These are phyloP conservation scores for Globisporangium middletonii DNA, from an alignment of 352 stramenopile species.

Conservation along the genomic window DNA sequence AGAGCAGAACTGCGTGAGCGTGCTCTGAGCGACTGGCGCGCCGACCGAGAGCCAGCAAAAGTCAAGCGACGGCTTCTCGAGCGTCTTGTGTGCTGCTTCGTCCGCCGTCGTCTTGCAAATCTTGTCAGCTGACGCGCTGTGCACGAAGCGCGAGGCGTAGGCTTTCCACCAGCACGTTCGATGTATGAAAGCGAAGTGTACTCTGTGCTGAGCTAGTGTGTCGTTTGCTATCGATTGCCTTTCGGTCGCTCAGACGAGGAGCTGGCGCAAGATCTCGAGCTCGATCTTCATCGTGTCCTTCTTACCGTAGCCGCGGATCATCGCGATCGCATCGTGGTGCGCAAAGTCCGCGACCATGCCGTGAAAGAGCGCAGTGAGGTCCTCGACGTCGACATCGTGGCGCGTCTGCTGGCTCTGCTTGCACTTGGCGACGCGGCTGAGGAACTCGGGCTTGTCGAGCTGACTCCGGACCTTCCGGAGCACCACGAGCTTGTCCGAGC, in stretches of 20 bases:
- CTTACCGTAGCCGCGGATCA: constrained; percentile 64
- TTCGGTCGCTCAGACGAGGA: constrained; percentile 22
- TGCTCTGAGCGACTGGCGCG: too few relatives aligned
- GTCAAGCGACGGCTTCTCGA: too few relatives aligned
- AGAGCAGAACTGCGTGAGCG: too few relatives aligned
- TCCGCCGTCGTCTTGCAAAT: too few relatives aligned
- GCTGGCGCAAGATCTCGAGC: constrained; percentile 35
- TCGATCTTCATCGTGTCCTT: constrained; percentile 55
- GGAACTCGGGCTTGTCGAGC: constrained; percentile 25
- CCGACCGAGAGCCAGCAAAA: too few relatives aligned
- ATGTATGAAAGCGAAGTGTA: too few relatives aligned
- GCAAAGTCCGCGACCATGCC: constrained; percentile 37
- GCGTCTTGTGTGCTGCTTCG: too few relatives aligned
- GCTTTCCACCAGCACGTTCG: too few relatives aligned
- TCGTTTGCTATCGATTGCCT: too few relatives aligned
- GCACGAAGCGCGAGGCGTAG: too few relatives aligned
- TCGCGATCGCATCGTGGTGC: constrained; percentile 60
- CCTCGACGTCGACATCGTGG: constrained; percentile 32
- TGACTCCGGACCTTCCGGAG: constrained; percentile 49
- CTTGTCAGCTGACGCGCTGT: too few relatives aligned
- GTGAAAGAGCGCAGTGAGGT: constrained; percentile 43
- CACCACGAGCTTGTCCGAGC: constrained; percentile 57
- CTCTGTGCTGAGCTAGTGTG: too few relatives aligned
- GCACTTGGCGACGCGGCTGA: constrained; percentile 21
- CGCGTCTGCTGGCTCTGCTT: constrained; percentile 25